Percentiles rank a stretch among this genome's conserved stretches.
Evolutionary conservation across 352 stramenopile genomes (phyloP).

Genomic region (Phytopythium sindhum): DNA sequence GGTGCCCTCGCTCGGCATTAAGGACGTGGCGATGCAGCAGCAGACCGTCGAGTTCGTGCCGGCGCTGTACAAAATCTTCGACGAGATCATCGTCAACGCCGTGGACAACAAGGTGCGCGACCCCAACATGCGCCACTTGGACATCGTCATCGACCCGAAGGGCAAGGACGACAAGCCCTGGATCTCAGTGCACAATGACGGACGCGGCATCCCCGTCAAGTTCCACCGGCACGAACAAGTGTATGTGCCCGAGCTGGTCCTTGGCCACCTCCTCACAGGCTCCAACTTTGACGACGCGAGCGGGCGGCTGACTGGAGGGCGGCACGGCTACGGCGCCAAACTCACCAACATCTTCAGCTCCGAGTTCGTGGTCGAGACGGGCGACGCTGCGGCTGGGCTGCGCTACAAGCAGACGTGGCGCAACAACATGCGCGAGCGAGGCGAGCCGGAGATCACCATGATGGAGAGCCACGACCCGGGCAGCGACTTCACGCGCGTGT

Average conservation of each 20-base stretch:
- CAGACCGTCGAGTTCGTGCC: conserved; percentile 77
- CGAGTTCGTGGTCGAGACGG: conserved; percentile 98
- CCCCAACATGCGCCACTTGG: conserved; percentile 65
- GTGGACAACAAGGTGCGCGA: conserved; percentile 95
- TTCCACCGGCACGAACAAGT: conserved; percentile 96
- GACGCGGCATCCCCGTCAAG: conserved; percentile 96
- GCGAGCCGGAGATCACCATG: conserved; percentile 80
- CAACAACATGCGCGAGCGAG: conserved; percentile 95
- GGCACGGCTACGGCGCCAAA: conserved; percentile 96
- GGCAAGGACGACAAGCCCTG: conserved; percentile 56
- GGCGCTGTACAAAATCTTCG: conserved; percentile 98
- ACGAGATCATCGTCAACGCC: conserved; percentile 99
- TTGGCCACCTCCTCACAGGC: conserved; percentile 98
- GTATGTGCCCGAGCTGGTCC: conserved; percentile 98
- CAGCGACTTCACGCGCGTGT: conserved; percentile 96
- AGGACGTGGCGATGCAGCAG: conserved; percentile 56
- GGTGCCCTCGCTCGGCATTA: conserved; percentile 46
- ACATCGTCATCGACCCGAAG: conserved; percentile 68
- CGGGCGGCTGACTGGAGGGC: conserved; percentile 95
- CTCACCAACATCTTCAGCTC: conserved; percentile 99
- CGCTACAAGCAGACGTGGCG: conserved; percentile 91
- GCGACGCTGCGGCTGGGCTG: conserved; percentile 85
- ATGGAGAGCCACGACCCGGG: conserved; percentile 70
- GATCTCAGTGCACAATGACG: conserved; percentile 99
- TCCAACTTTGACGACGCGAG: conserved; percentile 99